Conservation (phyloP, 306 rosid genomes). For the Senna tora region DNA sequence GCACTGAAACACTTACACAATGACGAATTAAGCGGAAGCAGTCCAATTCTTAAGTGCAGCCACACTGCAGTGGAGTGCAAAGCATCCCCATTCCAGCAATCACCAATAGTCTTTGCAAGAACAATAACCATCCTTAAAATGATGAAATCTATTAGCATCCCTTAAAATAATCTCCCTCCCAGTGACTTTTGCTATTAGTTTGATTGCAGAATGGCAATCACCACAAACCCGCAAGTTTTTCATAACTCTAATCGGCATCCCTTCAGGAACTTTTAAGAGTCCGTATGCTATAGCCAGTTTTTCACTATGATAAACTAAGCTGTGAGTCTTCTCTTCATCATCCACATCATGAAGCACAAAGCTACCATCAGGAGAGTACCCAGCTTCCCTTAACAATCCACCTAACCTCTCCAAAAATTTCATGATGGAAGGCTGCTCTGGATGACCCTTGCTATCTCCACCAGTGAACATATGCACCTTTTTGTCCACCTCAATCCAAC, state of each 20-base stretch:
- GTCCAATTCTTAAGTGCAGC: too few species aligned
- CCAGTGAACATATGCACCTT: slow-evolving; percentile 66
- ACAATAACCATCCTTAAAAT: slow-evolving; percentile 71
- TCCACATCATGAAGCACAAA: slow-evolving; percentile 81
- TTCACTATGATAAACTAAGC: slow-evolving; percentile 74
- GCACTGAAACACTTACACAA: too few species aligned
- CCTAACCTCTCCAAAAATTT: slow-evolving; percentile 57
- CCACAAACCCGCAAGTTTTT: slow-evolving; percentile 84
- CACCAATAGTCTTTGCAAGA: slow-evolving; percentile 81
- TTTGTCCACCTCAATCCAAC: slow-evolving; percentile 81
- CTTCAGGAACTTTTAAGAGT: slow-evolving; percentile 66
- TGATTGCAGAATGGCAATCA: slow-evolving; percentile 76
- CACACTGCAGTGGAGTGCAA: too few species aligned
- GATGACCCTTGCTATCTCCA: slow-evolving; percentile 64
- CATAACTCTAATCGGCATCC: slow-evolving; percentile 68
- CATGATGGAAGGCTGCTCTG: slow-evolving; percentile 60
- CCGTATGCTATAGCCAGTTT: slow-evolving; percentile 74
- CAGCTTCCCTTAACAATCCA: slow-evolving; percentile 67
- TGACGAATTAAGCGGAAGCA: too few species aligned
- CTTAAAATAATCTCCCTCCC: slow-evolving; percentile 76
- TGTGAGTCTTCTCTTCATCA: slow-evolving; percentile 75
- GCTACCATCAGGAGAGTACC: slow-evolving; percentile 72
- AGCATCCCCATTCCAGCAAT: slow-evolving; percentile 12
- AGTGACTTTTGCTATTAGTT: slow-evolving; percentile 68
- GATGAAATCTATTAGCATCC: slow-evolving; percentile 80